Evolutionary conservation across 2,329 filamentous ascomycete species (phyloP).

Genomic region (Cucurbitaria berberidis): DNA sequence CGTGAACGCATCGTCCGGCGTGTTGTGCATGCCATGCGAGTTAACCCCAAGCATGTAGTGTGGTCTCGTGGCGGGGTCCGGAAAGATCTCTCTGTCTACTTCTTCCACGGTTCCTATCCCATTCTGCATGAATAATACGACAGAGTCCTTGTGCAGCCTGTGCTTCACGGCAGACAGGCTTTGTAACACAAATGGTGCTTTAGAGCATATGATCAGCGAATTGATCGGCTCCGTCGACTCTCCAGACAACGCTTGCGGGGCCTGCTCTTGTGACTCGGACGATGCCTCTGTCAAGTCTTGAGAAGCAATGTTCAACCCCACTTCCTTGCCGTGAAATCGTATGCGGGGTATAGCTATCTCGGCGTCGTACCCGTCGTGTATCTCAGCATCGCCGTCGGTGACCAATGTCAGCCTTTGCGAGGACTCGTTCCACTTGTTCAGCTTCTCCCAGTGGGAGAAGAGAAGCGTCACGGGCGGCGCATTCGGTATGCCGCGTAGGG

Average conservation of each 20-base stretch:
- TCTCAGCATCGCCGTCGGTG: slow-evolving; percentile 51
- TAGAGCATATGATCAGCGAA: slow-evolving; percentile 80
- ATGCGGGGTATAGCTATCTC: slow-evolving; percentile 49
- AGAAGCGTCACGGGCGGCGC: slow-evolving; percentile 80
- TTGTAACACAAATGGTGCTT: slow-evolving; percentile 70
- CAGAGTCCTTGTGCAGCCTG: slow-evolving; percentile 70
- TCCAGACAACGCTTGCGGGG: slow-evolving; percentile 18
- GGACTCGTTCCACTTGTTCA: slow-evolving; percentile 57
- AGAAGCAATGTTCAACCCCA: slow-evolving; percentile 19
- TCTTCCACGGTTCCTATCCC: slow-evolving; percentile 85
- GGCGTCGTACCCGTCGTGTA: slow-evolving; percentile 53
- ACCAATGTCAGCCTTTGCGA: slow-evolving; percentile 54
- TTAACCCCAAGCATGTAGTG: slow-evolving; percentile 76
- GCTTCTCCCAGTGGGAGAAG: slow-evolving; percentile 63
- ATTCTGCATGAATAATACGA: slow-evolving; percentile 78
- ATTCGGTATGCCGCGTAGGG: slow-evolving; percentile 65
- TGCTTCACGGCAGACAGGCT: slow-evolving; percentile 70
- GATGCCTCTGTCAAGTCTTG: slow-evolving; percentile 8
- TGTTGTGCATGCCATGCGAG: slow-evolving; percentile 62
- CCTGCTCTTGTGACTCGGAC: neutral
- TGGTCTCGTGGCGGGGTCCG: slow-evolving; percentile 68
- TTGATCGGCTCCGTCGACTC: slow-evolving; percentile 61
- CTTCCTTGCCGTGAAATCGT: slow-evolving; percentile 49
- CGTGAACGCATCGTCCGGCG: slow-evolving; percentile 55
- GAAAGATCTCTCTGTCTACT: slow-evolving; percentile 74